Evolutionary conservation across 306 rosid genomes (phyloP).

Genomic region (Casuarina equisetifolia): DNA sequence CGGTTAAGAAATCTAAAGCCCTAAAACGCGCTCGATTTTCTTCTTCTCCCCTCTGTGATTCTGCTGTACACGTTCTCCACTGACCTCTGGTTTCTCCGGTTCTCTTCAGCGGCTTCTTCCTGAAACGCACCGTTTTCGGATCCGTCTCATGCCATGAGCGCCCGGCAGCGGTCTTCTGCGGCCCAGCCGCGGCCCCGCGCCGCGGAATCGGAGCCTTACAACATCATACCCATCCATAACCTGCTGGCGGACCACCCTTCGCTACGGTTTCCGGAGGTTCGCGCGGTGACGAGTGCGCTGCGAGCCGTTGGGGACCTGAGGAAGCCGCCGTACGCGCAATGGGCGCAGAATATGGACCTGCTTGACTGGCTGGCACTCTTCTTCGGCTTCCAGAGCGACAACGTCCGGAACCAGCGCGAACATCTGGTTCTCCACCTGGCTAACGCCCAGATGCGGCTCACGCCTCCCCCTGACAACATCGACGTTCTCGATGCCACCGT

Average conservation of each 20-base stretch:
- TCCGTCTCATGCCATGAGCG: conserved; percentile 42
- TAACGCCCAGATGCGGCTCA: conserved; percentile 94
- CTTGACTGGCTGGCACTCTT: conserved; percentile 89
- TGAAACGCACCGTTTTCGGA: neutral
- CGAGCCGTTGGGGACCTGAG: conserved; percentile 71
- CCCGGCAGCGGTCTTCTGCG: conserved; percentile 36
- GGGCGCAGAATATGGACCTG: conserved; percentile 73
- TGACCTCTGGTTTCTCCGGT: neutral
- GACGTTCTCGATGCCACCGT: conserved; percentile 68
- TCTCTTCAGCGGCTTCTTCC: neutral
- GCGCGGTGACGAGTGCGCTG: conserved; percentile 74
- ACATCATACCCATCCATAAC: conserved; percentile 80
- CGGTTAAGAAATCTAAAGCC: neutral
- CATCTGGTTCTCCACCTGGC: conserved; percentile 91
- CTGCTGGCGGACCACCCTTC: conserved; percentile 94
- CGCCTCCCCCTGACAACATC: conserved; percentile 89
- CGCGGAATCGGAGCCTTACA: conserved; percentile 55
- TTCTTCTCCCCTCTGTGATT: neutral
- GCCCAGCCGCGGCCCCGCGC: neutral
- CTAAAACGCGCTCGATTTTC: conserved; percentile 26
- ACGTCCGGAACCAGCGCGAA: conserved; percentile 96
- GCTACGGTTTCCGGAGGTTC: conserved; percentile 84
- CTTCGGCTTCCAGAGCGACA: conserved; percentile 81
- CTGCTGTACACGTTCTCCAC: conserved; percentile 25
- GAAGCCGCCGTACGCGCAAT: conserved; percentile 62